These are phyloP conservation scores for Monosporozyma servazzii DNA, from an alignment of 805 yeast genomes.

Conservation along the genomic window DNA sequence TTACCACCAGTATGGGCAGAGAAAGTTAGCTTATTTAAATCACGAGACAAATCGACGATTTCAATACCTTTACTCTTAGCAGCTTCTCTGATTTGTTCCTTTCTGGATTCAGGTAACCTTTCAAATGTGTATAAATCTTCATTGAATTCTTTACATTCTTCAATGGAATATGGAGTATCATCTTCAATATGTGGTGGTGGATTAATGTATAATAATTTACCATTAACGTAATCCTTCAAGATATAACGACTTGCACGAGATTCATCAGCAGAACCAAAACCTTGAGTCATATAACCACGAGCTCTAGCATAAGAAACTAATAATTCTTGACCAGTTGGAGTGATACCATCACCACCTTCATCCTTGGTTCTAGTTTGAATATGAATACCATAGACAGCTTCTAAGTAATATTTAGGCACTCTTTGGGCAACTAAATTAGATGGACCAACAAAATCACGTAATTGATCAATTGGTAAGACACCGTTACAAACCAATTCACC, in stretches of 20 bases:
- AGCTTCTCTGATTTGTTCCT: slow-evolving; percentile 59
- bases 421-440: slow-evolving; percentile 75
- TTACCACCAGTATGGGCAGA: slow-evolving; percentile 62
- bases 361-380: slow-evolving; percentile 64
- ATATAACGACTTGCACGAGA: slow-evolving; percentile 88
- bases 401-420: slow-evolving; percentile 80
- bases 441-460: slow-evolving; percentile 88
- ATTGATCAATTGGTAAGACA: slow-evolving; percentile 95
- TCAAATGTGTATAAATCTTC: slow-evolving; percentile 59
- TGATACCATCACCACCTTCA: slow-evolving; percentile 78
- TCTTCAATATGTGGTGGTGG: slow-evolving; percentile 77
- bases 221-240: slow-evolving; percentile 89
- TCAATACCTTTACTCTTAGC: slow-evolving; percentile 48
- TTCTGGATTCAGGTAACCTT: slow-evolving; percentile 62
- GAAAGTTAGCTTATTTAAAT: slow-evolving; percentile 64
- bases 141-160: slow-evolving; percentile 60
- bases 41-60: slow-evolving; percentile 56
- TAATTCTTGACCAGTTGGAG: slow-evolving; percentile 82
- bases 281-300: slow-evolving; percentile 95
- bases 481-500: slow-evolving; percentile 97
- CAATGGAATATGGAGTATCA: slow-evolving; percentile 41
- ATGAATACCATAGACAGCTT: slow-evolving; percentile 88
- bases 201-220: slow-evolving; percentile 71
- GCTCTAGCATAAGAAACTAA: slow-evolving; percentile 91
- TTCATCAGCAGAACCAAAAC: slow-evolving; percentile 94